These are phyloP conservation scores for Litsea cubeba DNA, from an alignment of 164 flowering plant species.

Conservation along the genomic window DNA sequence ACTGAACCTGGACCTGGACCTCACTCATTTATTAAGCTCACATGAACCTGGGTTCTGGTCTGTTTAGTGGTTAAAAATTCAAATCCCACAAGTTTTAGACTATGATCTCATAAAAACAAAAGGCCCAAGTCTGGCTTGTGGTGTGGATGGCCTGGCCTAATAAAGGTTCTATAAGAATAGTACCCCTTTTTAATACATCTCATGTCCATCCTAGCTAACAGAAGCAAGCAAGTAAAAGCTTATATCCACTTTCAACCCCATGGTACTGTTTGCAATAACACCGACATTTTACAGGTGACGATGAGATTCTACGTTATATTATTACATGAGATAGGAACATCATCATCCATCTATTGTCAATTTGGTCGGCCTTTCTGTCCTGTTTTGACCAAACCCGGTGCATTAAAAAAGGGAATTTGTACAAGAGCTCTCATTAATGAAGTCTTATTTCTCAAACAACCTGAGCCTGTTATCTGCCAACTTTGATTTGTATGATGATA, in stretches of 20 bases:
- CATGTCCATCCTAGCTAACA: not conserved
- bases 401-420: slow-evolving; percentile 12
- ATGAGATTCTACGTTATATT: not conserved
- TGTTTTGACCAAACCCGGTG: slow-evolving; percentile 11
- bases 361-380: slow-evolving; percentile 8
- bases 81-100: too few relatives aligned
- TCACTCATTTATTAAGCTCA: too few relatives aligned
- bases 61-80: too few relatives aligned
- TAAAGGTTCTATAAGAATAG: not conserved
- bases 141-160: not conserved
- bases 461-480: slow-evolving; percentile 68
- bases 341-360: slow-evolving; percentile 11
- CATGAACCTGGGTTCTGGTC: too few relatives aligned
- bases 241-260: not conserved
- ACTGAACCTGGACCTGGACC: too few relatives aligned
- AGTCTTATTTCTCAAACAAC: slow-evolving; percentile 37
- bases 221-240: not conserved
- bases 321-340: not conserved
- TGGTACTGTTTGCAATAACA: not conserved
- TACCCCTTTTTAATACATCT: too few relatives aligned
- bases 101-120: too few relatives aligned
- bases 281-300: not conserved
- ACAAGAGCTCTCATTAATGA: slow-evolving; percentile 8
- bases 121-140: not conserved
- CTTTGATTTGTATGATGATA: slow-evolving; percentile 60